Base-by-base conservation (phyloP, 176 grass and related monocot species). In the Phragmites australis region DNA sequence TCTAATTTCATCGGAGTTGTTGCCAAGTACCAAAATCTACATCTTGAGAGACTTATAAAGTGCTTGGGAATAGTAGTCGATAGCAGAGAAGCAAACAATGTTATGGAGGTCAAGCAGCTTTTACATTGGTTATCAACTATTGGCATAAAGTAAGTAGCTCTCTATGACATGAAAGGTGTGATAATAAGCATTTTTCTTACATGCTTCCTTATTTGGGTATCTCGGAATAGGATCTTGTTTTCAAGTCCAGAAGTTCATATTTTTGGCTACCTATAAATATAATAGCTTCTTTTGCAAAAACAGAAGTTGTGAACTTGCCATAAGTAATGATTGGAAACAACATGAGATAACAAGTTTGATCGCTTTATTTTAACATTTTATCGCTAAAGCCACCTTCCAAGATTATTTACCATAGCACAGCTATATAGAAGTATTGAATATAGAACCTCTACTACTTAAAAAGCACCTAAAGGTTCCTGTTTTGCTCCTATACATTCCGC, bases 91-190 rank as follows among this genome's bases (percentile, higher is more conserved):
- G 81, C 93, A 65, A 83, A 81, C 57, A 87, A 89, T 70, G 79
- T 43, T 76, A 64, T 15, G 59, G 85, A 94, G 62, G 39, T 92
- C 52, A 83, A 90, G 64, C 84, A 88, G 64, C 89, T 92, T 90
- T 68, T 95, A 65, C 31, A 11, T 17, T 92, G 87, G 87, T 61
- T 95, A 45, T 77, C 87, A 39, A 76, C 69, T 57, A 56, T 85
- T 30, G 78, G 78, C 13, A 47, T 95, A 16, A 86, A 90, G 56
- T 74, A 92, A 88, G 78, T 95, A 54, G 68, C 70, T 63, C 81
- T 95, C 60, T 95, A 95, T 89, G 93, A 95, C 70, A 80, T 81
- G 63, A 87, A 95, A 89, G 93, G 93, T 94, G 75, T 44, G 59
- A 78, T 52, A 19, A 65, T 41, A 34, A 83, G 42, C 69, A 46